phyloP scores from a whole-genome alignment of 257 asterid genomes.

The Nicotiana undulata region DNA sequence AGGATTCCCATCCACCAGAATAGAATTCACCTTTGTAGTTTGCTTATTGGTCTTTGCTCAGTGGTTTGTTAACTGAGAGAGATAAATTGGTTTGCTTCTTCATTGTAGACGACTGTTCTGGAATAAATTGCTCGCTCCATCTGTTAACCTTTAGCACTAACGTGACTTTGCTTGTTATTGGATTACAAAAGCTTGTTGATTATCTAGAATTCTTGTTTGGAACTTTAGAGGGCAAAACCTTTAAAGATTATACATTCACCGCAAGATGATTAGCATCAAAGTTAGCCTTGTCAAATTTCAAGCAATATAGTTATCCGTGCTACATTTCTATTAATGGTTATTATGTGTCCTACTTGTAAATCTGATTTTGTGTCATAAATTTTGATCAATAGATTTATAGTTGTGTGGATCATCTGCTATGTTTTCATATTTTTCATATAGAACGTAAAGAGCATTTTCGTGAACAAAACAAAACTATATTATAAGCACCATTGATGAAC shows the following conservation, averaged over 20 bases:
- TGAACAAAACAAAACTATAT: too few relatives aligned
- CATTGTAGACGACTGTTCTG: neutral
- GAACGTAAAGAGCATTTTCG: neutral
- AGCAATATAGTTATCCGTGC: neutral
- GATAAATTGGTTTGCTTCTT: neutral
- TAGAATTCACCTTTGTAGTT: constrained; percentile 16
- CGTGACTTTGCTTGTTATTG: neutral
- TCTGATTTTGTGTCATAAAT: neutral
- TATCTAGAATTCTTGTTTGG: neutral
- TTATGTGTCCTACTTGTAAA: neutral
- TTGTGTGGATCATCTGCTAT: neutral
- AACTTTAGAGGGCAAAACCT: neutral
- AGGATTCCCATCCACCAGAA: constrained; percentile 19
- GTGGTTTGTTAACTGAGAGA: neutral
- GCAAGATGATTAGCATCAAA: neutral
- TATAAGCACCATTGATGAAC: neutral
- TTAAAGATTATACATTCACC: neutral
- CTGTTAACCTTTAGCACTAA: neutral
- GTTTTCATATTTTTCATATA: neutral
- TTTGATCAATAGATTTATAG: neutral
- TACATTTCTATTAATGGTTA: neutral
- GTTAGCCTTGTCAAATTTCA: neutral
- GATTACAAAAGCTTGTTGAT: neutral
- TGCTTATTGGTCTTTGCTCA: neutral
- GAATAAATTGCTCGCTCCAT: neutral